A percentile compares a stretch with the other conserved stretches of the same genome.
Conservation (phyloP, 2,329 filamentous ascomycete species). For the Aspergillus sp. region DNA sequence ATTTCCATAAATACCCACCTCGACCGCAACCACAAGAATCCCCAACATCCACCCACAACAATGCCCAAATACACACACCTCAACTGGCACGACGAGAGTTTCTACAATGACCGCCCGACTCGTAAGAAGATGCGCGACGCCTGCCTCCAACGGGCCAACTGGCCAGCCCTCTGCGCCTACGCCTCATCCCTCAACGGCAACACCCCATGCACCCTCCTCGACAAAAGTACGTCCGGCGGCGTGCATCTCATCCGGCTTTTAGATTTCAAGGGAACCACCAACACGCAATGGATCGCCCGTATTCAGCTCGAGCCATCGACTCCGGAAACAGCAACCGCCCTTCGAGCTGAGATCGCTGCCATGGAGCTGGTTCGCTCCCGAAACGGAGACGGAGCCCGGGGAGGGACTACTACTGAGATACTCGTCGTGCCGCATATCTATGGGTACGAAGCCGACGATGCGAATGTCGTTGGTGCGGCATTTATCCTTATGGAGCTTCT, state of each 20-base stretch:
- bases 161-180: slow-evolving; percentile 10
- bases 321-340: not conserved
- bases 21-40: no score
- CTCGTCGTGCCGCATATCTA: slow-evolving; percentile 1
- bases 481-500: slow-evolving; percentile 38
- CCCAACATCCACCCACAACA: no score
- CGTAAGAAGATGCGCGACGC: not conserved
- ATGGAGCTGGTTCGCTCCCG: slow-evolving; percentile 4
- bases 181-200: slow-evolving; percentile 11
- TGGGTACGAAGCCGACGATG: slow-evolving; percentile 6
- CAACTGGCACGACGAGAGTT: no score
- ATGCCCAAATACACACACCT: no score
- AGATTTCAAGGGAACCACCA: not conserved
- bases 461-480: slow-evolving; percentile 31
- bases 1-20: no score
- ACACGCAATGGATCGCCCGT: slow-evolving; percentile 10
- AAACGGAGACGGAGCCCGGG: no score
- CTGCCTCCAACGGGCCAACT: slow-evolving; percentile 10
- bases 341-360: slow-evolving; percentile 6
- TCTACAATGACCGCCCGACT: not conserved
- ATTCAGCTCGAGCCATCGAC: slow-evolving; percentile 11
- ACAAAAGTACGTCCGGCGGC: slow-evolving; percentile 6
- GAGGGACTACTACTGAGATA: not conserved
- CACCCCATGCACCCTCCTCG: slow-evolving; percentile 5
- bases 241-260: slow-evolving; percentile 11